phyloP scores from a whole-genome alignment of 345 rosid genomes.

The Cardamine chenopodiifolia region DNA sequence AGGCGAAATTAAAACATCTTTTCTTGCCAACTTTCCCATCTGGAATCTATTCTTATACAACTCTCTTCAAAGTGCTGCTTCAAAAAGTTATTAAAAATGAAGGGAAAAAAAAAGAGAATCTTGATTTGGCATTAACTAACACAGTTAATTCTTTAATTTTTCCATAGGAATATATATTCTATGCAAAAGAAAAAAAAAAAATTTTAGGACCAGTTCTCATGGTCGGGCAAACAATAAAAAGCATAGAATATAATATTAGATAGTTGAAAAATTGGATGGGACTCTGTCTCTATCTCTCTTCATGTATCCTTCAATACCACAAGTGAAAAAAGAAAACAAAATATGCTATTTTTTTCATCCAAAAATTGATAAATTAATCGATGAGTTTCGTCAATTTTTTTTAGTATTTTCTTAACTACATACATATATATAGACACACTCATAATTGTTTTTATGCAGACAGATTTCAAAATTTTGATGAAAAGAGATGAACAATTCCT shows the following conservation, averaged over 20 bases:
- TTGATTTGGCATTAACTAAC: constrained; percentile 33
- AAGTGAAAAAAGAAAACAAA: not conserved
- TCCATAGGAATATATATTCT: constrained; percentile 8
- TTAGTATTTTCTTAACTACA: no score
- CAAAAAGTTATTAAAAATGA: not conserved
- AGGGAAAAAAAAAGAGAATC: constrained; percentile 12
- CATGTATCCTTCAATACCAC: constrained; percentile 21
- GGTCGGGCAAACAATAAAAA: constrained; percentile 31
- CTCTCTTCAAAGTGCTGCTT: constrained; percentile 31
- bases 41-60: constrained; percentile 45
- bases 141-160: not conserved
- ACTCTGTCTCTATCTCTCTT: not conserved
- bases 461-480: not conserved
- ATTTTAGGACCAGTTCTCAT: constrained; percentile 38
- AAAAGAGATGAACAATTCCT: constrained; percentile 31
- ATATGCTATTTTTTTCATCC: not conserved
- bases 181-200: not conserved
- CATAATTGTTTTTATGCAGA: not conserved
- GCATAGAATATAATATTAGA: constrained; percentile 27
- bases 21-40: constrained; percentile 39
- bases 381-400: not conserved
- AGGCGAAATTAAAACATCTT: constrained; percentile 2
- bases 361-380: not conserved
- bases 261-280: constrained; percentile 18
- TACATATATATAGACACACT: no score